Percentiles rank a stretch among this genome's conserved stretches.
Evolutionary conservation across 1,284 basidiomycete genomes (phyloP).

Genomic region (Laetiporus sulphureus): DNA sequence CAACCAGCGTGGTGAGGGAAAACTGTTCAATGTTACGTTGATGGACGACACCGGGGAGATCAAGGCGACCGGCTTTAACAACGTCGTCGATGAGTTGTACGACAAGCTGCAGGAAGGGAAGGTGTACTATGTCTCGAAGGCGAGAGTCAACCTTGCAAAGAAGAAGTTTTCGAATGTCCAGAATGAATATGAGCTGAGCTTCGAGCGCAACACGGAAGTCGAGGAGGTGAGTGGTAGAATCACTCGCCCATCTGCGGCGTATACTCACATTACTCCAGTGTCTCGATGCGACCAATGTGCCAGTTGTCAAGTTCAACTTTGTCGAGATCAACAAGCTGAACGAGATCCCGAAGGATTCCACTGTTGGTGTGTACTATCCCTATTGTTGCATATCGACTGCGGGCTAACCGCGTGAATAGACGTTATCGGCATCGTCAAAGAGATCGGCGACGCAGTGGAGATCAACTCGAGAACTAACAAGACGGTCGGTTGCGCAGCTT

Average conservation of each 20-base stretch:
- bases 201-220: constrained; percentile 83
- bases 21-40: constrained; percentile 88
- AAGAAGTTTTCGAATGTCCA: constrained; percentile 91
- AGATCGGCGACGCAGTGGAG: constrained; percentile 61
- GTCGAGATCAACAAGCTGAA: constrained; percentile 62
- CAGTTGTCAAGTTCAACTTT: constrained; percentile 82
- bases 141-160: constrained; percentile 91
- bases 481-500: constrained; percentile 50
- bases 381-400: constrained; percentile 23
- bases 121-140: constrained; percentile 90
- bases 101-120: constrained; percentile 86
- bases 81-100: constrained; percentile 80
- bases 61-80: constrained; percentile 88
- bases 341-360: constrained; percentile 65
- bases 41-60: constrained; percentile 98
- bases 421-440: constrained; percentile 81
- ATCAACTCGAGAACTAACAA: constrained; percentile 73
- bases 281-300: constrained; percentile 68
- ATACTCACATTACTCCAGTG: constrained; percentile 41
- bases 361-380: constrained; percentile 62
- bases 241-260: not conserved
- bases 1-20: constrained; percentile 90
- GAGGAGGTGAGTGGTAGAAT: constrained; percentile 51
- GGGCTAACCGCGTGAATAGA: constrained; percentile 41
- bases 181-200: constrained; percentile 92